Conservation (phyloP, 768 basidiomycete species). For the Harrya chromipes region DNA sequence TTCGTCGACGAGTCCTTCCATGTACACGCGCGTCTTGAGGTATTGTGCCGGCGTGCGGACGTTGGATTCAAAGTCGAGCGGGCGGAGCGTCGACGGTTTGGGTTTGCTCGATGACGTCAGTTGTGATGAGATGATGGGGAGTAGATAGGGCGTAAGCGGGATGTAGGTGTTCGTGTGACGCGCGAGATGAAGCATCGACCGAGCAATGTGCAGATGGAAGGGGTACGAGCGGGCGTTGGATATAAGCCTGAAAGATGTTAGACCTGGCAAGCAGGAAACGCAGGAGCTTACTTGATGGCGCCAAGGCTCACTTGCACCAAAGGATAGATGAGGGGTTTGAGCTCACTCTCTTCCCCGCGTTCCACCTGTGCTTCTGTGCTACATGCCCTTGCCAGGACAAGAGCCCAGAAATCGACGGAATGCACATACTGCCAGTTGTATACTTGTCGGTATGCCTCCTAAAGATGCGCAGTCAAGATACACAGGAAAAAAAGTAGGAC, state of each 20-base stretch:
- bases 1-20: slow-evolving; percentile 83
- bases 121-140: slow-evolving; percentile 79
- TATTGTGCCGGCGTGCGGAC: slow-evolving; percentile 90
- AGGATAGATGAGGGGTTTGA: slow-evolving; percentile 90
- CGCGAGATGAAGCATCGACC: slow-evolving; percentile 83
- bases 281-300: slow-evolving; percentile 71
- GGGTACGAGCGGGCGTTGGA: slow-evolving; percentile 91
- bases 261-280: neutral
- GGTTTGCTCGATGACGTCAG: slow-evolving; percentile 66
- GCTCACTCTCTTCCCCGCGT: slow-evolving; percentile 63
- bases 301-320: slow-evolving; percentile 93
- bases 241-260: slow-evolving; percentile 60
- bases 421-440: slow-evolving; percentile 99
- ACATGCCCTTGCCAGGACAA: slow-evolving; percentile 82
- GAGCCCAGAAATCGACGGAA: slow-evolving; percentile 93
- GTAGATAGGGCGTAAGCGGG: slow-evolving; percentile 81
- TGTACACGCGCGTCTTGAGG: slow-evolving; percentile 80
- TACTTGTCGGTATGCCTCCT: slow-evolving; percentile 92
- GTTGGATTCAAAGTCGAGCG: slow-evolving; percentile 83
- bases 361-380: slow-evolving; percentile 52
- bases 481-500: neutral
- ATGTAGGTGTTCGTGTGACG: slow-evolving; percentile 83
- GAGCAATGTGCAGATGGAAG: slow-evolving; percentile 88
- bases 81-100: slow-evolving; percentile 82
- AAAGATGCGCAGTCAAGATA: slow-evolving; percentile 11